phyloP scores from a whole-genome alignment of 345 rosid genomes.

The Lepidium aucheri region DNA sequence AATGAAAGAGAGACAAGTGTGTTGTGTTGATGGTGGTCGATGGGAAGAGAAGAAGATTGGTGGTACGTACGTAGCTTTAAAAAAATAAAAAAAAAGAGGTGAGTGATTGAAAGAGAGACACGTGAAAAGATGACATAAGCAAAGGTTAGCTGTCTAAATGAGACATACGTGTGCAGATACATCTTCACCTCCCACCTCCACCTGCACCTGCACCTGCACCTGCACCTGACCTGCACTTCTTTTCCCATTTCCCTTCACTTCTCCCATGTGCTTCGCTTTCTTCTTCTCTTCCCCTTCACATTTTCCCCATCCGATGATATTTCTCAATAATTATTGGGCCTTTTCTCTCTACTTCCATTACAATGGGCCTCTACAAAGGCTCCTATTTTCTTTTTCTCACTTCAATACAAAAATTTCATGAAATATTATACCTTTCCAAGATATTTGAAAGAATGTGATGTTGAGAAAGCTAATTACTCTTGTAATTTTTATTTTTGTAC shows the following conservation, averaged over 20 bases:
- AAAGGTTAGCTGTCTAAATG: slow-evolving; percentile 22
- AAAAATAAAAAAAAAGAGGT: background rate
- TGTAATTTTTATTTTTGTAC: too few relatives aligned
- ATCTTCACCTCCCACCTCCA: slow-evolving; percentile 13
- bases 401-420: too few relatives aligned
- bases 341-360: background rate
- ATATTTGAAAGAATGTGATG: too few relatives aligned
- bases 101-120: slow-evolving; percentile 24
- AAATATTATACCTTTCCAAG: too few relatives aligned
- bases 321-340: too few relatives aligned
- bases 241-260: slow-evolving; percentile 19
- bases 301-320: too few relatives aligned
- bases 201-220: slow-evolving; percentile 17
- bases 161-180: slow-evolving; percentile 26
- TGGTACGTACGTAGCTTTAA: background rate
- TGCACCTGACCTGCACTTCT: slow-evolving; percentile 18
- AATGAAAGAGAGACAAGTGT: slow-evolving; percentile 7
- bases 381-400: too few relatives aligned
- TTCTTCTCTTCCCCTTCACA: background rate
- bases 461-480: too few relatives aligned
- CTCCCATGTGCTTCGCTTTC: slow-evolving; percentile 25
- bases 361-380: background rate
- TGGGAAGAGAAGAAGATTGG: background rate
- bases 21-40: slow-evolving; percentile 8
- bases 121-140: slow-evolving; percentile 21